Evolutionary conservation across 106 monocot species (phyloP).

Genomic region (Allium cepa): DNA sequence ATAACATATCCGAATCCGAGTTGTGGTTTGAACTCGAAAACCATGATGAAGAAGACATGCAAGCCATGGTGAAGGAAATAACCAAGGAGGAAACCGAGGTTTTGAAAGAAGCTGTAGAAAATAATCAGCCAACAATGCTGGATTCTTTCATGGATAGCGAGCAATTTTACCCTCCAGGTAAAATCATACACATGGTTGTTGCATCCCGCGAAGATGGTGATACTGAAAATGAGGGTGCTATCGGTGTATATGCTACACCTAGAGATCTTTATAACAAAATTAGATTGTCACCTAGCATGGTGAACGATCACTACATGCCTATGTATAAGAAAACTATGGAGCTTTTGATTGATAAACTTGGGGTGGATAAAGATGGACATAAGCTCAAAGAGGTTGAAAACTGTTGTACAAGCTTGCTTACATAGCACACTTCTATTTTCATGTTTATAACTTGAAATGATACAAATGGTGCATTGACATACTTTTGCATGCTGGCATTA

Average conservation of each 20-base stretch:
- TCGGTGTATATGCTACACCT: constrained; percentile 51
- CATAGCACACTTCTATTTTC: no score
- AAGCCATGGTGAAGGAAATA: constrained; percentile 23
- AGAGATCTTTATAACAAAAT: constrained; percentile 61
- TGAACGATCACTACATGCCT: constrained; percentile 76
- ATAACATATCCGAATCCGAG: constrained; percentile 1
- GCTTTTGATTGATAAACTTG: constrained; percentile 45
- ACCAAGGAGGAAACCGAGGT: constrained; percentile 29
- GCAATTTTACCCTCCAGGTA: constrained; percentile 61
- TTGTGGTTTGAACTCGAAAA: constrained; percentile 33
- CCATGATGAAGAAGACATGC: not conserved
- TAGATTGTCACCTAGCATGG: constrained; percentile 52
- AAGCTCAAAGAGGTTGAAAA: not conserved
- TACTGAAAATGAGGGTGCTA: constrained; percentile 1
- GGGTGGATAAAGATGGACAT: constrained; percentile 12
- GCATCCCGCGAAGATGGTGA: constrained; percentile 13
- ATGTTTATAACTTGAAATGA: no score
- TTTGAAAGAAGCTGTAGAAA: constrained; percentile 9
- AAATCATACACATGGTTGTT: constrained; percentile 61
- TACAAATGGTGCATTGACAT: no score
- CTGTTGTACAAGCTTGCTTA: constrained; percentile 1
- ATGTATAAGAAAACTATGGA: constrained; percentile 69
- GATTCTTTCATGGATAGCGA: constrained; percentile 13
- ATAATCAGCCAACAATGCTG: constrained; percentile 15
- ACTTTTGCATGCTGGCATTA: no score